Evolutionary conservation across 345 rosid species (phyloP).

Genomic region (Clausena lansium): DNA sequence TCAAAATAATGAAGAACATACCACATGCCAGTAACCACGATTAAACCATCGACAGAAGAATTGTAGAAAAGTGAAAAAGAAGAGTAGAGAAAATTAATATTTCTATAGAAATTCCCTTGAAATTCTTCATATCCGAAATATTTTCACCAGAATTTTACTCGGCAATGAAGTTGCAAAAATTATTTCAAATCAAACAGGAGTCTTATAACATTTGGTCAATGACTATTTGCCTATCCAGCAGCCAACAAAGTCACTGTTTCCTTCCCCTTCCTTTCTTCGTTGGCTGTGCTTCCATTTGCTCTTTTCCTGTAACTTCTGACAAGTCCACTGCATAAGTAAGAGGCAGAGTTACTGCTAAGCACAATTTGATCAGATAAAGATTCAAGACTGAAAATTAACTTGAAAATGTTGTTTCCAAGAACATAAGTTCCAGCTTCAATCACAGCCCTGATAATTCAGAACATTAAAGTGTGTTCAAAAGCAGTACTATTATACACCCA

Average conservation of each 20-base stretch:
- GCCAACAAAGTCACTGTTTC: constrained; percentile 53
- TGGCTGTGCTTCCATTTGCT: constrained; percentile 65
- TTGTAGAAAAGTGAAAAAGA: background rate
- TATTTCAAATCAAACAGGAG: background rate
- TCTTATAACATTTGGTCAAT: background rate
- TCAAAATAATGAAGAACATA: background rate
- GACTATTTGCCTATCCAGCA: background rate
- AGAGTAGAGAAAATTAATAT: too few species aligned
- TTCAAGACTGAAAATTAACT: background rate
- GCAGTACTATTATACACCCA: background rate
- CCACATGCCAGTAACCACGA: background rate
- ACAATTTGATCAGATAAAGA: constrained; percentile 2
- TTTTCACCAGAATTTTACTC: background rate
- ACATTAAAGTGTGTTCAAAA: background rate
- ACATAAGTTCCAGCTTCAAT: background rate
- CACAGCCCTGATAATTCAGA: too few species aligned
- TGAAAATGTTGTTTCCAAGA: background rate
- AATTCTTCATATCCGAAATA: background rate
- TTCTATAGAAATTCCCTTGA: background rate
- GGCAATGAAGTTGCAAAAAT: constrained; percentile 1
- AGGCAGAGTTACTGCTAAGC: constrained; percentile 9
- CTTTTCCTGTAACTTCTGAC: constrained; percentile 73
- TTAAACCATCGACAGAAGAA: background rate
- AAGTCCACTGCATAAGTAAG: constrained; percentile 55
- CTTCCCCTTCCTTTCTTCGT: constrained; percentile 90